Evolutionary conservation across 805 yeast genomes (phyloP).

Genomic region (Candida orba): DNA sequence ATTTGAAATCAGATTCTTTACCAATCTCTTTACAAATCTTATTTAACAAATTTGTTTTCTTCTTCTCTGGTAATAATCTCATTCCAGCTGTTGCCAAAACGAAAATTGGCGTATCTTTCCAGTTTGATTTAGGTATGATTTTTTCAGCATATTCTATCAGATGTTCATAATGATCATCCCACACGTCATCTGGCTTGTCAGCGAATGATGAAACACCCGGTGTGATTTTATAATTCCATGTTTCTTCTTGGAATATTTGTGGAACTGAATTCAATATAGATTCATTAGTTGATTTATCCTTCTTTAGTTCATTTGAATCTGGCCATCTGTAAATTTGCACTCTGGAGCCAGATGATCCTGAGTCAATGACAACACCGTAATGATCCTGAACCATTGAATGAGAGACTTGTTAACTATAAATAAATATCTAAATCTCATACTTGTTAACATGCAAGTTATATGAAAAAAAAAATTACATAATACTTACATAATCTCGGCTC

Average conservation of each 20-base stretch:
- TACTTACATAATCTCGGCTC: too few species aligned
- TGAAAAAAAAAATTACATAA: too few species aligned
- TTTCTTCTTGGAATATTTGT: slow-evolving; percentile 48
- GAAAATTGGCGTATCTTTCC: slow-evolving; percentile 71
- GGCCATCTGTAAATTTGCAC: slow-evolving; percentile 80
- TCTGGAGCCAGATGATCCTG: slow-evolving; percentile 94
- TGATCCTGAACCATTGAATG: slow-evolving; percentile 17
- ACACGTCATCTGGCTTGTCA: slow-evolving; percentile 46
- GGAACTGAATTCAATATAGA: slow-evolving; percentile 54
- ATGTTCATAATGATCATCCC: slow-evolving; percentile 62
- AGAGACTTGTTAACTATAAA: too few species aligned
- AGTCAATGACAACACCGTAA: slow-evolving; percentile 88
- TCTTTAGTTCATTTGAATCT: slow-evolving; percentile 34
- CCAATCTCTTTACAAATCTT: slow-evolving; percentile 54
- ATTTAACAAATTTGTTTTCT: slow-evolving; percentile 45
- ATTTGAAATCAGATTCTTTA: slow-evolving; percentile 47
- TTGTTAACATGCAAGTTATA: too few species aligned
- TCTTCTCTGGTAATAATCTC: slow-evolving; percentile 60
- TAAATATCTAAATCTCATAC: too few species aligned
- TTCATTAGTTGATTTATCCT: slow-evolving; percentile 25
- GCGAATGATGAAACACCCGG: slow-evolving; percentile 82
- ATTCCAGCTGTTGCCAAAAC: slow-evolving; percentile 97
- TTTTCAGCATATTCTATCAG: slow-evolving; percentile 62
- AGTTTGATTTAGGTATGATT: slow-evolving; percentile 57
- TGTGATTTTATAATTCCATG: slow-evolving; percentile 64